phyloP scores from a whole-genome alignment of 2,329 filamentous ascomycete genomes.

The Drechslera avenae region DNA sequence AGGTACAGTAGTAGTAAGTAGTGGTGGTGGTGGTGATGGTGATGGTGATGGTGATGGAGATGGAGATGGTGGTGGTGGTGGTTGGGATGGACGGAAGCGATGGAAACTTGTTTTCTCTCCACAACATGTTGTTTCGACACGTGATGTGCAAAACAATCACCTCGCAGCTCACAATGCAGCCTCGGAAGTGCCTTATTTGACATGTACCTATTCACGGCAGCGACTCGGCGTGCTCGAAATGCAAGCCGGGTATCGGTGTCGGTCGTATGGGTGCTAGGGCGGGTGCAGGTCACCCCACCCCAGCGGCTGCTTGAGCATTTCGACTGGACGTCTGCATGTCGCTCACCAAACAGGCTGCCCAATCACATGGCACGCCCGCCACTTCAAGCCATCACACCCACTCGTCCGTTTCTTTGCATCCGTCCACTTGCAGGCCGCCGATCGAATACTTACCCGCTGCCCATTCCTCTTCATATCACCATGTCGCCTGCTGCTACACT shows the following conservation, averaged over 20 bases:
- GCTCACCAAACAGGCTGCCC: constrained; percentile 32
- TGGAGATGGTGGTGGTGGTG: constrained; percentile 13
- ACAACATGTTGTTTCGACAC: background rate
- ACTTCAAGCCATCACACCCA: constrained; percentile 32
- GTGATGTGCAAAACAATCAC: background rate
- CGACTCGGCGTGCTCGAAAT: constrained; percentile 8
- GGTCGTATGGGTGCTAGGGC: constrained; percentile 16
- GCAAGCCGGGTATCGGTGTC: constrained; percentile 12
- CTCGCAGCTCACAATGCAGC: background rate
- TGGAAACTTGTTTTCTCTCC: constrained; percentile 23
- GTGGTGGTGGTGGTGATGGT: constrained; percentile 11
- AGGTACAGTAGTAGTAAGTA: too few species aligned
- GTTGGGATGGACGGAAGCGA: background rate
- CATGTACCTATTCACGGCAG: background rate
- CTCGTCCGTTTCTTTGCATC: constrained; percentile 21
- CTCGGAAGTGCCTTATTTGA: background rate
- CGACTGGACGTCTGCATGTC: constrained; percentile 39
- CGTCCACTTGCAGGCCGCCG: constrained; percentile 37
- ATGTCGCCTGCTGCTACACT: constrained; percentile 35
- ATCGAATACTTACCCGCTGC: constrained; percentile 28
- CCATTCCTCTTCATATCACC: constrained; percentile 30
- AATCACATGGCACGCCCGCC: constrained; percentile 33
- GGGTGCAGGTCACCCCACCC: constrained; percentile 32
- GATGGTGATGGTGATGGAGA: constrained; percentile 5
- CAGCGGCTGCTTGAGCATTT: constrained; percentile 39